Evolutionary conservation across 345 rosid genomes (phyloP).

Genomic region (Abelmoschus esculentus): DNA sequence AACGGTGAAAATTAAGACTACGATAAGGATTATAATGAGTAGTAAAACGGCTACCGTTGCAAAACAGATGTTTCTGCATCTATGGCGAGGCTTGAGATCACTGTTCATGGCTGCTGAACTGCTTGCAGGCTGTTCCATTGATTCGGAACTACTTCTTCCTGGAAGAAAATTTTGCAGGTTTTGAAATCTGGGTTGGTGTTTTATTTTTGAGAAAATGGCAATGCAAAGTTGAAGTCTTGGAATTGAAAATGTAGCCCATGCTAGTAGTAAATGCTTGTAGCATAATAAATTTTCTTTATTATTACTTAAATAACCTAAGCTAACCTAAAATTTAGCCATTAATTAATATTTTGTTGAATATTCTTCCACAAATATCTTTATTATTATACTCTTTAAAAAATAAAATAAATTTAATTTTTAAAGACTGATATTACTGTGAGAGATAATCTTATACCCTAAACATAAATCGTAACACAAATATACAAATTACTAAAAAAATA

Average conservation of each 20-base stretch:
- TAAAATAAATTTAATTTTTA: too few species aligned
- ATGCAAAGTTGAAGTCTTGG: not conserved
- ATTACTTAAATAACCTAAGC: slow-evolving; percentile 1
- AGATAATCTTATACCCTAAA: too few species aligned
- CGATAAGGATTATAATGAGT: slow-evolving; percentile 24
- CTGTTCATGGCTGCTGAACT: not conserved
- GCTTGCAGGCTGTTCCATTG: not conserved
- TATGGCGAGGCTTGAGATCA: not conserved
- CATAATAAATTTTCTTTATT: not conserved
- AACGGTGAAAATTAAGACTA: slow-evolving; percentile 14
- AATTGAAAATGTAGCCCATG: not conserved
- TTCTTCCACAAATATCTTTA: too few species aligned
- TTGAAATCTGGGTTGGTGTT: not conserved
- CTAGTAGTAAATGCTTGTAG: not conserved
- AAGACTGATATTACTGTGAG: too few species aligned
- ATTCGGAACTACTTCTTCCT: not conserved
- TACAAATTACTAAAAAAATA: too few species aligned
- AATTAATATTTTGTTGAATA: not conserved
- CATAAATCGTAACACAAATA: too few species aligned
- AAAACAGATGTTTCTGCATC: not conserved
- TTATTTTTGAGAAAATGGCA: not conserved
- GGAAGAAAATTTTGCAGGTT: not conserved
- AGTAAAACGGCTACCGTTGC: not conserved
- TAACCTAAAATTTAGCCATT: not conserved
- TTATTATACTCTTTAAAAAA: too few species aligned